A percentile compares a stretch with the other conserved stretches of the same genome.
Evolutionary conservation across 2,329 filamentous ascomycete genomes (phyloP).

Genomic region (Aspergillus ibericus): DNA sequence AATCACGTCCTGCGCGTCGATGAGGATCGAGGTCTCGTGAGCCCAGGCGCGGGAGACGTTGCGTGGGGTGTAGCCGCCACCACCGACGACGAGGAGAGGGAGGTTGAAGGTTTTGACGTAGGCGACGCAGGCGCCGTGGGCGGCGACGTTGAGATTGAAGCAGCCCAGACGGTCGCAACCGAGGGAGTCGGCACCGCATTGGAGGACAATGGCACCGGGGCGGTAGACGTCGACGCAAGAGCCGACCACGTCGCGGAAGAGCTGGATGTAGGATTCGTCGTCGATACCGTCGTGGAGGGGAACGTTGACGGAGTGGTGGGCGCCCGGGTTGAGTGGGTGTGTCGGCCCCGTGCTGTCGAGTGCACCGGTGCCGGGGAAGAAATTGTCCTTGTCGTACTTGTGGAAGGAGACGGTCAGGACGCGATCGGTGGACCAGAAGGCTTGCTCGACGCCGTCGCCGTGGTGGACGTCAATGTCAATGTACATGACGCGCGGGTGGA

Average conservation of each 20-base stretch:
- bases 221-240: slow-evolving; percentile 78
- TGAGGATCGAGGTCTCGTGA: slow-evolving; percentile 90
- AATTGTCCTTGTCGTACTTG: slow-evolving; percentile 82
- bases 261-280: slow-evolving; percentile 79
- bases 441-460: slow-evolving; percentile 86
- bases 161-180: slow-evolving; percentile 90
- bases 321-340: slow-evolving; percentile 80
- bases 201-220: slow-evolving; percentile 88
- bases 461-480: slow-evolving; percentile 95
- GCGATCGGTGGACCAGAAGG: slow-evolving; percentile 84
- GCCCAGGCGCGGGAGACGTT: slow-evolving; percentile 97
- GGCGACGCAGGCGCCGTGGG: slow-evolving; percentile 86
- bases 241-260: slow-evolving; percentile 81
- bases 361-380: slow-evolving; percentile 90
- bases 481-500: slow-evolving; percentile 83
- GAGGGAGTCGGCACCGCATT: slow-evolving; percentile 93
- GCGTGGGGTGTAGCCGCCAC: slow-evolving; percentile 92
- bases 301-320: slow-evolving; percentile 87
- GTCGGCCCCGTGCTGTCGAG: slow-evolving; percentile 81
- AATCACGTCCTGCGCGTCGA: slow-evolving; percentile 70
- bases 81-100: slow-evolving; percentile 86
- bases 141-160: slow-evolving; percentile 95
- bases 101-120: slow-evolving; percentile 80
- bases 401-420: slow-evolving; percentile 95
- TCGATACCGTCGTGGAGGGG: slow-evolving; percentile 88